These are phyloP conservation scores for Phanerochaete sordida DNA, from an alignment of 768 basidiomycete species.

Conservation along the genomic window DNA sequence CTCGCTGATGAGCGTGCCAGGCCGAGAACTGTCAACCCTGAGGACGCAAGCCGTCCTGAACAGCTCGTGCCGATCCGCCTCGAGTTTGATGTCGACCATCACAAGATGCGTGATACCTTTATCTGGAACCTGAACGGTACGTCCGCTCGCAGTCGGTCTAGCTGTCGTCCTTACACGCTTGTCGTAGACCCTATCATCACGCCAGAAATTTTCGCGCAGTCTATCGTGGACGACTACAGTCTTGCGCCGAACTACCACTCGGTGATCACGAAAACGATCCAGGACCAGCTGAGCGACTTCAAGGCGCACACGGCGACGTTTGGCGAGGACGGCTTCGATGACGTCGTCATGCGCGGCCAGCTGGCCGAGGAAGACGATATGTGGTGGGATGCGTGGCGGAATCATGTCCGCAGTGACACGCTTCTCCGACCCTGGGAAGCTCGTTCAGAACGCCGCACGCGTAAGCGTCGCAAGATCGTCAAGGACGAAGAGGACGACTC, in stretches of 20 bases:
- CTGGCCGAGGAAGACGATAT: conserved; percentile 45
- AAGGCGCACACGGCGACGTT: conserved; percentile 60
- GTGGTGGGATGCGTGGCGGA: conserved; percentile 78
- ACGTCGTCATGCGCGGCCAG: conserved; percentile 35
- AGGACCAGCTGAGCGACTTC: conserved; percentile 83
- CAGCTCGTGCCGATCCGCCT: conserved; percentile 92
- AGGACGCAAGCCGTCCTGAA: conserved; percentile 65
- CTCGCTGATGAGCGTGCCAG: conserved; percentile 30
- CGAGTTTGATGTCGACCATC: conserved; percentile 93
- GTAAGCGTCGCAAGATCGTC: conserved; percentile 41
- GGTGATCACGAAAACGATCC: conserved; percentile 76
- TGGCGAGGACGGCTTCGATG: conserved; percentile 38
- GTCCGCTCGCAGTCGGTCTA: not conserved
- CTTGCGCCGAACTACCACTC: conserved; percentile 63
- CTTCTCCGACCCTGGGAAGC: conserved; percentile 28
- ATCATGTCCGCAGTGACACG: conserved; percentile 40
- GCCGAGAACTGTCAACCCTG: conserved; percentile 54
- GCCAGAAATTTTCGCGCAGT: conserved; percentile 86
- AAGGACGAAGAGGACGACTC: conserved; percentile 24
- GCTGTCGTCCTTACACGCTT: not conserved
- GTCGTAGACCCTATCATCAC: conserved; percentile 82
- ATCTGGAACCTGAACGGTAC: conserved; percentile 95
- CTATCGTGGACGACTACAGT: conserved; percentile 86
- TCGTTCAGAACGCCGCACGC: conserved; percentile 27
- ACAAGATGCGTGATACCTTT: conserved; percentile 93